A percentile compares a stretch with the other conserved stretches of the same genome.
Conservation (phyloP, 495 filamentous ascomycete species). For the Daldinia caldariorum region DNA sequence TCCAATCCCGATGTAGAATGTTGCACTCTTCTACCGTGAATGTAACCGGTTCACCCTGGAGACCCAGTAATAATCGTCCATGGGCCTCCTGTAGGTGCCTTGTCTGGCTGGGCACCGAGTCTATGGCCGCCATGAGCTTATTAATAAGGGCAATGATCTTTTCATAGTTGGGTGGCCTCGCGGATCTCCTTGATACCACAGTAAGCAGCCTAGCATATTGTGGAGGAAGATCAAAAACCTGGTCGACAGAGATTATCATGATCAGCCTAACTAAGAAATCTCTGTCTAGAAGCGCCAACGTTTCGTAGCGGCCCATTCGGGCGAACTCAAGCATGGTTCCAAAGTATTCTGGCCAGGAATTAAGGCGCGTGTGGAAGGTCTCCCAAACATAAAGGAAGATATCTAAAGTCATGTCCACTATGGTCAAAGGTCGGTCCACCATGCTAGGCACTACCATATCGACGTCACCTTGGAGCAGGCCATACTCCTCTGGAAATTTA, state of each 20-base stretch:
- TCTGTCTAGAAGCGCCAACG: conserved; percentile 62
- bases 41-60: conserved; percentile 46
- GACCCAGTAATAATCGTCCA: conserved; percentile 41
- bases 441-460: conserved; percentile 26
- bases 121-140: conserved; percentile 57
- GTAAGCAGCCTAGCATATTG: conserved; percentile 57
- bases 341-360: conserved; percentile 86
- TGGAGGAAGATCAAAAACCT: conserved; percentile 50
- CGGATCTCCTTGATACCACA: conserved; percentile 60
- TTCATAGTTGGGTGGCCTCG: conserved; percentile 63
- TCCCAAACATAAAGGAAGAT: conserved; percentile 66
- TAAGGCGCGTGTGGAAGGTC: conserved; percentile 62
- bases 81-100: conserved; percentile 54
- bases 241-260: conserved; percentile 71
- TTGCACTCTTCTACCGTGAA: conserved; percentile 55
- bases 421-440: conserved; percentile 2
- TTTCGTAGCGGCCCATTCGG: conserved; percentile 64
- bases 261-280: conserved; percentile 67
- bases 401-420: conserved; percentile 37
- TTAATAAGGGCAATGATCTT: conserved; percentile 66
- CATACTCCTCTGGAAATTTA: conserved; percentile 55
- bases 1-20: conserved; percentile 56
- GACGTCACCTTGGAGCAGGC: conserved; percentile 43
- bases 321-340: conserved; percentile 70
- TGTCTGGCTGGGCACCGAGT: conserved; percentile 56